Evolutionary conservation across 2,329 filamentous ascomycete species (phyloP).

Genomic region (Ophiostoma tasmaniense): DNA sequence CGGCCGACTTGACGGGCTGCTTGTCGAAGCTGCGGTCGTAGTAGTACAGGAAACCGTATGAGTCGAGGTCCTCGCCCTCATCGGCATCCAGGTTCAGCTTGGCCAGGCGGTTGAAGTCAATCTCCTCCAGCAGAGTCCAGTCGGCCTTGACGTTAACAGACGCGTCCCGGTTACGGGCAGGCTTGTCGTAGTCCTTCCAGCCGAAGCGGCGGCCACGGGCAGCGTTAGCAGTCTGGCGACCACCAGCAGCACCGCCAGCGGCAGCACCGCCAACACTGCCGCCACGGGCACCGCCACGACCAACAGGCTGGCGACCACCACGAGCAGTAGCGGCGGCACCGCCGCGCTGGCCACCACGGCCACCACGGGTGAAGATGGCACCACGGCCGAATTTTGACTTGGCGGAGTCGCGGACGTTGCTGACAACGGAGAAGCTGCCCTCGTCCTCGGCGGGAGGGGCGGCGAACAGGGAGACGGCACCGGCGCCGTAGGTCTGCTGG

Average conservation of each 20-base stretch:
- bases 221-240: constrained; percentile 57
- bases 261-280: constrained; percentile 44
- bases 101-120: constrained; percentile 88
- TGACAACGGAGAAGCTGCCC: constrained; percentile 94
- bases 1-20: constrained; percentile 76
- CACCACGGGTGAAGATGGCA: constrained; percentile 72
- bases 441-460: constrained; percentile 92
- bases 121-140: constrained; percentile 94
- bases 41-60: constrained; percentile 96
- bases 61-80: constrained; percentile 89
- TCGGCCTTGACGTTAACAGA: constrained; percentile 94
- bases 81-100: constrained; percentile 95
- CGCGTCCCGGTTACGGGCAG: constrained; percentile 87
- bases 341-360: constrained; percentile 70
- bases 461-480: constrained; percentile 77
- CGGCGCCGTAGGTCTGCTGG: constrained; percentile 93
- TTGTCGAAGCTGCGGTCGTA: constrained; percentile 97
- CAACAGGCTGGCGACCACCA: constrained; percentile 48
- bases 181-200: constrained; percentile 99
- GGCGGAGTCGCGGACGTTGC: constrained; percentile 78
- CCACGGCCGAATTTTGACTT: constrained; percentile 86
- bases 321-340: constrained; percentile 55
- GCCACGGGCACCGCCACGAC: constrained; percentile 53
- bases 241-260: constrained; percentile 57
- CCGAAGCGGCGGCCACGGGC: constrained; percentile 82